Percentiles rank a stretch among this genome's conserved stretches.
These are phyloP conservation scores for Xylariaceae sp. DNA, from an alignment of 2,329 filamentous ascomycete species.

Conservation along the genomic window DNA sequence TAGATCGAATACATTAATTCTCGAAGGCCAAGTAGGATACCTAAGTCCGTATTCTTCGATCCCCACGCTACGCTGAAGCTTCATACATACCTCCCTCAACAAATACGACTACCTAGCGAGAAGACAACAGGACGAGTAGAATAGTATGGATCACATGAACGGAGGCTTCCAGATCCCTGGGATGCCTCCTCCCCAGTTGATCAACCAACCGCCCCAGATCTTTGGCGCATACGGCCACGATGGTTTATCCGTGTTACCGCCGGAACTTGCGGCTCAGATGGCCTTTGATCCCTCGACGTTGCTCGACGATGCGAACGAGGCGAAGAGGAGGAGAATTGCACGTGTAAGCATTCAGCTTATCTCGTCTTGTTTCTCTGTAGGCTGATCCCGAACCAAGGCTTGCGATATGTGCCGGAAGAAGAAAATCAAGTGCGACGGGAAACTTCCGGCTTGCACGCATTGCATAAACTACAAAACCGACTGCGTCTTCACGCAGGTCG, in stretches of 20 bases:
- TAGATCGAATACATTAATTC: conserved; percentile 21
- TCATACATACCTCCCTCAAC: conserved; percentile 1
- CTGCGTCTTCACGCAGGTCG: conserved; percentile 95
- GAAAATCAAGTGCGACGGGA: conserved; percentile 92
- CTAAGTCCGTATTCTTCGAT: conserved; percentile 8
- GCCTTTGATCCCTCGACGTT: conserved; percentile 59
- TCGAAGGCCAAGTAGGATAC: conserved; percentile 16
- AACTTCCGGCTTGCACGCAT: conserved; percentile 91
- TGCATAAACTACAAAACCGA: conserved; percentile 98
- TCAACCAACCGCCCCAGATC: conserved; percentile 70
- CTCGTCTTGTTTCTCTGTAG: conserved; percentile 1
- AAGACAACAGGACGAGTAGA: conserved; percentile 2
- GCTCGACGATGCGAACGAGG: conserved; percentile 72
- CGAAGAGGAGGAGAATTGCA: conserved; percentile 87
- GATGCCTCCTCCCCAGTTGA: conserved; percentile 59
- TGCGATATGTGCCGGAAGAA: conserved; percentile 79
- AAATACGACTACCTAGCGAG: neutral
- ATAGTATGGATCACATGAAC: conserved; percentile 53
- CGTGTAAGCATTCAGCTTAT: conserved; percentile 59
- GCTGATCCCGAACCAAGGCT: conserved; percentile 55
- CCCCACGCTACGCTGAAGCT: conserved; percentile 1
- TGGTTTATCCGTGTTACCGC: conserved; percentile 60
- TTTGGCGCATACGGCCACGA: conserved; percentile 67
- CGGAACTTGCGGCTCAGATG: conserved; percentile 62
- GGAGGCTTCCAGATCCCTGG: conserved; percentile 60